Evolutionary conservation across 208 protist genomes (phyloP).

Genomic region (Acanthamoeba sp.): DNA sequence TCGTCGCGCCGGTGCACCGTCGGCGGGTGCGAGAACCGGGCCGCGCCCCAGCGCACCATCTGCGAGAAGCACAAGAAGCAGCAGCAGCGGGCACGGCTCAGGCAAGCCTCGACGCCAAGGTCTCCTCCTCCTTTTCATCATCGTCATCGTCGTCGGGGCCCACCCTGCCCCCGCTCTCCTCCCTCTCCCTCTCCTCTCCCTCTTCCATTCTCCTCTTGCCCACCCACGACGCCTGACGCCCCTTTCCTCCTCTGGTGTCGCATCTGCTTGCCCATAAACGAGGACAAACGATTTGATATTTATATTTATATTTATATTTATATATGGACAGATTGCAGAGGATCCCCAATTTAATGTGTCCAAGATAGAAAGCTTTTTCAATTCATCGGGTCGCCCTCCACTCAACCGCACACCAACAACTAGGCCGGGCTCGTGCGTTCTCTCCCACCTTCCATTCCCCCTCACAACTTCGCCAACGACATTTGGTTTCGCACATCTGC

Average conservation of each 20-base stretch:
- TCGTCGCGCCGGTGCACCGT: neutral
- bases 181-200: too few species aligned
- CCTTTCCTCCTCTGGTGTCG: too few species aligned
- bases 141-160: neutral
- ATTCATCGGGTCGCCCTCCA: slow-evolving; percentile 2
- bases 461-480: neutral
- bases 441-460: neutral
- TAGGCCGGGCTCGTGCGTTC: slow-evolving; percentile 36
- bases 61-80: slow-evolving; percentile 19
- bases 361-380: slow-evolving; percentile 51
- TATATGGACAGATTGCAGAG: slow-evolving; percentile 36
- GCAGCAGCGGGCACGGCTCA: neutral
- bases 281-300: too few species aligned
- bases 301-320: too few species aligned
- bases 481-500: neutral
- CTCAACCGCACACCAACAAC: slow-evolving; percentile 53
- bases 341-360: slow-evolving; percentile 69
- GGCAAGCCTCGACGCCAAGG: neutral
- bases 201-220: neutral
- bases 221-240: too few species aligned
- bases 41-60: neutral
- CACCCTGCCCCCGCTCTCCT: too few species aligned
- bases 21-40: neutral
- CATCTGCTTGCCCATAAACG: too few species aligned
- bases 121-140: neutral